Evolutionary conservation across 2,329 filamentous ascomycete species (phyloP).

Genomic region (Ceratocystis colombiana): DNA sequence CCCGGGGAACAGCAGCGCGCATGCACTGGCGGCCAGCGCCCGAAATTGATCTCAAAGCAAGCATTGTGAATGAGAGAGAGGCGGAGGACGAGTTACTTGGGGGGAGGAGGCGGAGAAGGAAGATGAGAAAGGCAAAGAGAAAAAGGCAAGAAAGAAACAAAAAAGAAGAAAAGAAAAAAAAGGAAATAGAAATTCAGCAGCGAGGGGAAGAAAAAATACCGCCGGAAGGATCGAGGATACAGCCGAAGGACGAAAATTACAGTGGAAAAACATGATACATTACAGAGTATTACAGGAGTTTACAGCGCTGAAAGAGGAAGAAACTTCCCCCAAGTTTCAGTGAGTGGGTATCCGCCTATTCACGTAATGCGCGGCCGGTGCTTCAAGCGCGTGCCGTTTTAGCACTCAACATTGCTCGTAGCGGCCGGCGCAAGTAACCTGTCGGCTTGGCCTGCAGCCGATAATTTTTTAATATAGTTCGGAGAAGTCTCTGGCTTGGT

Average conservation of each 20-base stretch:
- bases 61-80: slow-evolving; percentile 51
- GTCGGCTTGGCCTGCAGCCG: too few relatives aligned
- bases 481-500: too few relatives aligned
- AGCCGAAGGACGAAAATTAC: not conserved
- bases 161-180: not conserved
- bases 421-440: too few relatives aligned
- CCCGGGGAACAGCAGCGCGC: slow-evolving; percentile 51
- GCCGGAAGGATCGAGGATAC: slow-evolving; percentile 9
- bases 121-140: slow-evolving; percentile 1
- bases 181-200: not conserved
- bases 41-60: slow-evolving; percentile 69
- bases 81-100: slow-evolving; percentile 24
- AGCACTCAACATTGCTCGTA: too few relatives aligned
- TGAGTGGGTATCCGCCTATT: too few relatives aligned
- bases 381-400: too few relatives aligned
- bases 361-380: too few relatives aligned
- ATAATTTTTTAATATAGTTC: too few relatives aligned
- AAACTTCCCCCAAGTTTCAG: not conserved
- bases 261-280: not conserved
- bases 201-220: slow-evolving; percentile 14
- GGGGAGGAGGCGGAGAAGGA: not conserved
- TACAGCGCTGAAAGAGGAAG: not conserved
- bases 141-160: not conserved
- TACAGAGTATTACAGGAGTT: too few relatives aligned
- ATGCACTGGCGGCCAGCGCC: slow-evolving; percentile 69